Conservation (phyloP, 768 basidiomycete genomes). For the Lyophyllum decastes region DNA sequence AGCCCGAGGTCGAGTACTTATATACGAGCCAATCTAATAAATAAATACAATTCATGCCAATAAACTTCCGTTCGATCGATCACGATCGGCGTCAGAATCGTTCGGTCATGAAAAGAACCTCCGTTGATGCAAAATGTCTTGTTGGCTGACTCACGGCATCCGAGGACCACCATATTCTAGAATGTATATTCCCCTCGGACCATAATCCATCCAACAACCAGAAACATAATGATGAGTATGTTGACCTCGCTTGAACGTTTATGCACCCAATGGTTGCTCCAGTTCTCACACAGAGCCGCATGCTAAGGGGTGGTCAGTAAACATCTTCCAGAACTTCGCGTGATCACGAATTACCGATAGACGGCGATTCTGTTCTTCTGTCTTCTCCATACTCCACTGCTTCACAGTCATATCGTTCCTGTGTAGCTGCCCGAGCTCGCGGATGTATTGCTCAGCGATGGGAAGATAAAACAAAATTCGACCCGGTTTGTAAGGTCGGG, state of each 20-base stretch:
- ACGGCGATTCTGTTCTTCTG: slow-evolving; percentile 23
- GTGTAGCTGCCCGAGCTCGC: slow-evolving; percentile 25
- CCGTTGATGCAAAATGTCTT: too few relatives aligned
- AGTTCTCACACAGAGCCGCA: slow-evolving; percentile 34
- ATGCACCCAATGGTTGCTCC: slow-evolving; percentile 33
- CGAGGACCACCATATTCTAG: too few relatives aligned
- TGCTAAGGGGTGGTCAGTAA: slow-evolving; percentile 22
- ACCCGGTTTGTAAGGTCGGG: slow-evolving; percentile 17
- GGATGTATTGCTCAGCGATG: slow-evolving; percentile 23
- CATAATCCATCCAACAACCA: background rate
- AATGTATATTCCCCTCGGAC: background rate
- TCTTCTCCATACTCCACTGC: slow-evolving; percentile 29
- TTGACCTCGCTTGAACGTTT: slow-evolving; percentile 16
- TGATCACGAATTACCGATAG: slow-evolving; percentile 17
- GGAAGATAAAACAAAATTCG: slow-evolving; percentile 28
- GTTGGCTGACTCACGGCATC: too few relatives aligned
- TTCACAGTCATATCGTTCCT: slow-evolving; percentile 16
- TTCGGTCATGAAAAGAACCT: too few relatives aligned
- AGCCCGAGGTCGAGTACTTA: background rate
- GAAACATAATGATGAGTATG: slow-evolving; percentile 4
- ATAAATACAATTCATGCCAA: too few relatives aligned
- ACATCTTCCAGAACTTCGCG: background rate
- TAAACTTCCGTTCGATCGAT: slow-evolving; percentile 10
- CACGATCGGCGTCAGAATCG: background rate
- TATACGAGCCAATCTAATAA: background rate